These are phyloP conservation scores for Microsporum canis DNA, from an alignment of 2,329 filamentous ascomycete genomes.

Conservation along the genomic window DNA sequence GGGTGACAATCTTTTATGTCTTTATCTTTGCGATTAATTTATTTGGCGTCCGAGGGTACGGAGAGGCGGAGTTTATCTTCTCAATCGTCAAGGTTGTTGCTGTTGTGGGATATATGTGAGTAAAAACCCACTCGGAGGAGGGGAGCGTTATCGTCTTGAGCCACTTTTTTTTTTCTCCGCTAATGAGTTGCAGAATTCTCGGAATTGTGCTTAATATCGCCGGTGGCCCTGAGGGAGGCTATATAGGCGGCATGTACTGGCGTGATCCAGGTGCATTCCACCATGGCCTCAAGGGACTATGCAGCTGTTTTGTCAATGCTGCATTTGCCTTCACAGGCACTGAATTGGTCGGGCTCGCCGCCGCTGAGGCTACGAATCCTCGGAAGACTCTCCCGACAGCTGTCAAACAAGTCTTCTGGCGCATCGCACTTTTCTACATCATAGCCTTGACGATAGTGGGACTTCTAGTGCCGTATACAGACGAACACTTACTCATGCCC, in stretches of 20 bases:
- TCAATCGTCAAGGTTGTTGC: constrained; percentile 42
- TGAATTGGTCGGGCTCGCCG: constrained; percentile 45
- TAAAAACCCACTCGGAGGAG: not conserved
- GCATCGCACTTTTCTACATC: constrained; percentile 48
- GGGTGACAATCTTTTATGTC: constrained; percentile 44
- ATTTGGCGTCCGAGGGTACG: constrained; percentile 41
- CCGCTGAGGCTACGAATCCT: constrained; percentile 45
- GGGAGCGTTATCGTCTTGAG: no score
- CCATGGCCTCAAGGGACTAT: constrained; percentile 49
- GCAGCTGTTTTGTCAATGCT: constrained; percentile 42
- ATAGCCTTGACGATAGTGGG: constrained; percentile 47
- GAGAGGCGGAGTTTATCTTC: constrained; percentile 44
- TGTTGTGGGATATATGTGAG: constrained; percentile 47
- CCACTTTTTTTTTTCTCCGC: constrained; percentile 18
- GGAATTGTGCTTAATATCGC: constrained; percentile 53
- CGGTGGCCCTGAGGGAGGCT: constrained; percentile 52
- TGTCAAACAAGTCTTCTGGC: constrained; percentile 43
- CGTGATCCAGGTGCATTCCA: constrained; percentile 49
- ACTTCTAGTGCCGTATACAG: constrained; percentile 55
- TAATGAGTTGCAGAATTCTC: constrained; percentile 45
- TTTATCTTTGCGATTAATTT: constrained; percentile 52
- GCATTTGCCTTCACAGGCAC: constrained; percentile 29
- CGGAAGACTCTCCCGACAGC: constrained; percentile 44
- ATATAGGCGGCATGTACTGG: constrained; percentile 57
- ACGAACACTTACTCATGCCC: constrained; percentile 45